These are phyloP conservation scores for Hyaloscypha variabilis DNA, from an alignment of 495 filamentous ascomycete species.

Conservation along the genomic window DNA sequence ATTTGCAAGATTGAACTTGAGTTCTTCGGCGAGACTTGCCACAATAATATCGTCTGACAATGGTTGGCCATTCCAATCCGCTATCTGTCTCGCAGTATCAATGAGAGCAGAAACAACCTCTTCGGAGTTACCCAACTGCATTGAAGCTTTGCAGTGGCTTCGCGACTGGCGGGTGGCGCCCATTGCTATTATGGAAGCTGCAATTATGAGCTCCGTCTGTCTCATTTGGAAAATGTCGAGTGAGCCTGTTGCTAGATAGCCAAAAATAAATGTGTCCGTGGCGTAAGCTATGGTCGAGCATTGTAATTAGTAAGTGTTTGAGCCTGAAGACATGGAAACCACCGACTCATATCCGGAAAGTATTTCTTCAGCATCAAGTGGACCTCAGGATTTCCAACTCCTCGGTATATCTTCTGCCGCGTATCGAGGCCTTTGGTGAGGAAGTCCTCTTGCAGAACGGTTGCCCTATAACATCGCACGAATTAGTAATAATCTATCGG, in stretches of 20 bases:
- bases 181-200: conserved; percentile 1
- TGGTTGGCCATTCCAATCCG: background rate
- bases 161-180: conserved; percentile 7
- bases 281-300: background rate
- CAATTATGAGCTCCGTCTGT: conserved; percentile 6
- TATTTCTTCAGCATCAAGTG: background rate
- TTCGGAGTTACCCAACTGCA: background rate
- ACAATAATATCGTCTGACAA: background rate
- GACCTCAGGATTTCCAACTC: conserved; percentile 8
- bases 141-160: conserved; percentile 8
- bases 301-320: background rate
- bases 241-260: background rate
- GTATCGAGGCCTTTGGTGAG: background rate
- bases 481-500: too few species aligned
- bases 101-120: background rate
- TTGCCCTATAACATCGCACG: background rate
- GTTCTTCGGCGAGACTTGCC: background rate
- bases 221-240: background rate
- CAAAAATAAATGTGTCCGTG: background rate
- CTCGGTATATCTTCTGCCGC: background rate
- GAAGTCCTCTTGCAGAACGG: background rate
- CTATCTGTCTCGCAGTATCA: background rate
- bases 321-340: background rate
- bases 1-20: background rate
- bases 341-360: conserved; percentile 7